Evolutionary conservation across 257 asterid species (phyloP), one percentile per base, ranked within the genome.

Genomic region (Ajuga chamaepitys): DNA sequence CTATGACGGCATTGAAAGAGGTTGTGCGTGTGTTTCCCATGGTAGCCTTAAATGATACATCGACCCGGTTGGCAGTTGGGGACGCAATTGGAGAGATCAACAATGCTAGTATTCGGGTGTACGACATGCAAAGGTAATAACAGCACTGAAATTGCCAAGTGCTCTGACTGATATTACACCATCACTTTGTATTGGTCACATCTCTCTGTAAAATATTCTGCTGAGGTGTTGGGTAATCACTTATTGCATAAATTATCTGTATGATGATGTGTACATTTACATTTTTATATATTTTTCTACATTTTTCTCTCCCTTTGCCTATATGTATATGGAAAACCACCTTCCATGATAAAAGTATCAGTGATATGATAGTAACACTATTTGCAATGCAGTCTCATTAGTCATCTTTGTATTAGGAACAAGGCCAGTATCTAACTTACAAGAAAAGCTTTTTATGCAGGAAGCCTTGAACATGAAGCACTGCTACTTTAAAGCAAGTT

Each of bases 71-170:
- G 84, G 99, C 99, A 68, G 86, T 89, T 67, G 99, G 99, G 68
- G 99, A 93, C 80, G 97, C 97, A 70, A 83, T 93, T 76, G 85
- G 83, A 45, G 96, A 83, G 71, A 80, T 86, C 21, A 83, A 73
- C 58, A 86, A 70, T 81, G 83, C 92, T 48, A 77, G 74, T 74
- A 80, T 93, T 70, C 86, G 92, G 68, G 87, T 93, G 38, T 89
- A 87, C 78, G 99, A 93, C 78, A 86, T 88, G 95, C 97, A 87
- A 71, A 89, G 99, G 97, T 93, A 82, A 72, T 61, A 37, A 20
- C 21, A 63, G 59, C 24, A 35, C 60, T 40, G 68, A 28, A 24
- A 44, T 18, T 22, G 60, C 61, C 28, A 46, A 59, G 24, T 53
- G 61, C 47, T 55, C 47, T 60, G 22, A 44, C 37, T 22, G 17